Conservation (phyloP, 768 basidiomycete genomes). For the Auriscalpium orientale region DNA sequence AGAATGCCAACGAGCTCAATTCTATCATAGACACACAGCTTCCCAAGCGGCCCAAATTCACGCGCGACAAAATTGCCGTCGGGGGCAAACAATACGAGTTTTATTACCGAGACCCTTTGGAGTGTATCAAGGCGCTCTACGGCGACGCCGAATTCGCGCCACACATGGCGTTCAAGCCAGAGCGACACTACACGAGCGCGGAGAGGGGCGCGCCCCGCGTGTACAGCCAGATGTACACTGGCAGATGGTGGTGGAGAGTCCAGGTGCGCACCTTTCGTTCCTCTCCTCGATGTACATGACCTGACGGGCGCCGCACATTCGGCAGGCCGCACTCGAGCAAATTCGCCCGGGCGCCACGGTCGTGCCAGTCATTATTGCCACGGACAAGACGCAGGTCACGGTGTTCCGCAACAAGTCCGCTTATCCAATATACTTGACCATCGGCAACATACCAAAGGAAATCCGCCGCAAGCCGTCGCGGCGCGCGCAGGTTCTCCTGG, state of each 20-base stretch:
- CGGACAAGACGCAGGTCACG: constrained; percentile 20
- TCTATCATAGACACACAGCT: neutral
- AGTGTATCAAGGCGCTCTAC: neutral
- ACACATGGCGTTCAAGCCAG: neutral
- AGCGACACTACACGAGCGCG: neutral
- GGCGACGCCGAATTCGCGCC: neutral
- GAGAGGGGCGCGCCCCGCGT: neutral
- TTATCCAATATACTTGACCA: constrained; percentile 21
- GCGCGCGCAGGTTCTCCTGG: constrained; percentile 19
- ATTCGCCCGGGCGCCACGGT: neutral
- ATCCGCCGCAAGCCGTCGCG: constrained; percentile 15
- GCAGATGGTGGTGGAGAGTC: constrained; percentile 19
- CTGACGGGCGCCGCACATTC: too few relatives aligned
- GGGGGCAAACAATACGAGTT: neutral
- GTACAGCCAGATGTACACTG: constrained; percentile 18
- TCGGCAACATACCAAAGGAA: constrained; percentile 19
- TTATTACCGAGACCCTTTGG: neutral
- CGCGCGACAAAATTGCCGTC: neutral
- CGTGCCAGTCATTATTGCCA: constrained; percentile 17
- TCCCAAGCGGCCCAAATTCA: neutral
- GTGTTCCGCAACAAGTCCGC: constrained; percentile 16
- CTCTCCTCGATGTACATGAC: too few relatives aligned
- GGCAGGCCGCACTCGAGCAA: neutral
- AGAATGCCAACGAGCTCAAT: neutral
- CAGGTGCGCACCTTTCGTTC: constrained; percentile 14